These are phyloP conservation scores for Candida sithepensis DNA, from an alignment of 805 yeast genomes.

Conservation along the genomic window DNA sequence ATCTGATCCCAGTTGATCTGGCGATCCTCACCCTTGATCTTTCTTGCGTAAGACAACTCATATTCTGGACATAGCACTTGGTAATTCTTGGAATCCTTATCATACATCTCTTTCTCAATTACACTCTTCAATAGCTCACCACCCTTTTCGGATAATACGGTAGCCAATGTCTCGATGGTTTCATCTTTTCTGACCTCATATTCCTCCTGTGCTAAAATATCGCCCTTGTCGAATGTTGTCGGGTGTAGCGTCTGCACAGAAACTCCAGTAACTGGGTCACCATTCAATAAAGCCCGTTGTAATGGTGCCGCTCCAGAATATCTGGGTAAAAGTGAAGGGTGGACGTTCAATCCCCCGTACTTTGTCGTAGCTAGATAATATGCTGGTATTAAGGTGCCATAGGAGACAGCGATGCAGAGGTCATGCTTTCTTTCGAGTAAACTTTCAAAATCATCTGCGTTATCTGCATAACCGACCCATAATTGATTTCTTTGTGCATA, in stretches of 20 bases:
- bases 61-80: constrained; percentile 22
- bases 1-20: constrained; percentile 46
- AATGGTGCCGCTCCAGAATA: constrained; percentile 89
- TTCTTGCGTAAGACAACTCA: constrained; percentile 53
- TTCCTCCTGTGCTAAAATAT: constrained; percentile 55
- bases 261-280: constrained; percentile 69
- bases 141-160: constrained; percentile 56
- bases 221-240: constrained; percentile 76
- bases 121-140: constrained; percentile 52
- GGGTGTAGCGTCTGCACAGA: constrained; percentile 91
- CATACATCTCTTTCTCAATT: constrained; percentile 33
- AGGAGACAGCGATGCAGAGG: constrained; percentile 87
- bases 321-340: constrained; percentile 83
- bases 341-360: constrained; percentile 82
- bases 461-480: constrained; percentile 49
- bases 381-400: constrained; percentile 76
- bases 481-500: constrained; percentile 35
- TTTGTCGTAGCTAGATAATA: constrained; percentile 43
- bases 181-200: constrained; percentile 40
- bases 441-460: constrained; percentile 33
- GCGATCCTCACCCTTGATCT: constrained; percentile 40
- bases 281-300: constrained; percentile 69
- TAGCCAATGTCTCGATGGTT: constrained; percentile 42
- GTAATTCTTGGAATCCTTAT: constrained; percentile 12
- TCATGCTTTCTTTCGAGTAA: constrained; percentile 38